Base-by-base conservation (phyloP, 495 filamentous ascomycete species). In the Neurospora sp. region DNA sequence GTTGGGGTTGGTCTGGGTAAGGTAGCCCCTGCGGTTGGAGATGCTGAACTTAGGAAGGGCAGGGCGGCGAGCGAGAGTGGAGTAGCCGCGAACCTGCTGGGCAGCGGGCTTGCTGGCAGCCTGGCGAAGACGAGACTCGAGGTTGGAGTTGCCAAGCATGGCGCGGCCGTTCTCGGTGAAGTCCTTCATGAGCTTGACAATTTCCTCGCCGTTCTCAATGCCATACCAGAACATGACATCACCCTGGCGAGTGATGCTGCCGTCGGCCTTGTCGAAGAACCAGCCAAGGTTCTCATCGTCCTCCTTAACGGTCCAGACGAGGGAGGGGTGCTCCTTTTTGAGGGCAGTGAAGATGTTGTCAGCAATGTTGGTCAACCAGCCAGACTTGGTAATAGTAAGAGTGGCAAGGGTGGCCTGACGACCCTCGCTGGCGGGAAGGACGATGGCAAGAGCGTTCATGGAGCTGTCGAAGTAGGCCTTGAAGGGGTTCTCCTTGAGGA, bases 221-320 rank as follows among this genome's bases (percentile, higher is more conserved):
- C 96, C 96, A 79, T 96, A 97, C 93, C 96, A 99, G 86, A 98
- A 98, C 80, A 98, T 90, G 42, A 98, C 93, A 77, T 96, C 90
- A 71, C 93, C 93, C 70, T 93, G 89, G 40, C 90, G 88, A 66
- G 92, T 92, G 73, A 98, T 85, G 82, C 92, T 97, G 69, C 96
- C 96, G 74, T 97, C 93, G 10, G 96, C 92, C 86, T 97, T 97
- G 84, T 97, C 95, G 75, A 96, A 97, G 86, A 98, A 98, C 96
- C 96, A 99, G 38, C 92, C 94, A 77, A 99, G 86, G 81, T 98
- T 98, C 87, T 98, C 96, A 75, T 99, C 96, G 74, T 96, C 93
- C 77, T 94, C 91, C 84, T 93, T 94, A 54, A 98, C 96, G n/a
- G 94, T 97, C 95, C 96, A 99, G 41, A 94, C 90, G 71, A 98